A percentile compares a stretch with the other conserved stretches of the same genome.
phyloP scores from a whole-genome alignment of 768 basidiomycete species.

The Hirschioporus abietinus region DNA sequence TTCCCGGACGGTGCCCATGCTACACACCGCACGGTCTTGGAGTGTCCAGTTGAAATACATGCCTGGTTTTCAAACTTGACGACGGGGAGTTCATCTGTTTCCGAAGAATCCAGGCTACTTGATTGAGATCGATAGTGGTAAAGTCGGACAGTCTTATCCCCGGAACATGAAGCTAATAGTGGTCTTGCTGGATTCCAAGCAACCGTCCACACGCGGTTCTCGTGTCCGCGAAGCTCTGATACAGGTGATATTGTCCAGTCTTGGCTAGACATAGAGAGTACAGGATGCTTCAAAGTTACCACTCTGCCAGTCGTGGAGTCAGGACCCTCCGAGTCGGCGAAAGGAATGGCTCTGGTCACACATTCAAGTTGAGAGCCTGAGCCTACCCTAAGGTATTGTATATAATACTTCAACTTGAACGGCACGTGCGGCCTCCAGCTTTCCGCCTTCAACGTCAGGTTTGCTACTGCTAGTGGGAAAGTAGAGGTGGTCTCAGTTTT shows the following conservation, averaged over 20 bases:
- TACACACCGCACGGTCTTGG: slow-evolving; percentile 79
- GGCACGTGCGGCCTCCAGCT: too few species aligned
- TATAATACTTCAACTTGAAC: too few species aligned
- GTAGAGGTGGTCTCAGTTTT: too few species aligned
- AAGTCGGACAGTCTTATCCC: slow-evolving; percentile 87
- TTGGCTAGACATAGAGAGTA: background rate
- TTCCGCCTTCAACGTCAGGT: too few species aligned
- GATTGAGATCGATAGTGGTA: slow-evolving; percentile 53
- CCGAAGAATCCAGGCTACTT: slow-evolving; percentile 19
- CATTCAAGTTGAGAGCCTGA: too few species aligned
- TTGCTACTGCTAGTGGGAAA: too few species aligned
- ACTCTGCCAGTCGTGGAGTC: too few species aligned
- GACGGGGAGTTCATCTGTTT: slow-evolving; percentile 17
- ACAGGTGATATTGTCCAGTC: slow-evolving; percentile 1
- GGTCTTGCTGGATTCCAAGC: slow-evolving; percentile 85
- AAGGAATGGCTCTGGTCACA: too few species aligned
- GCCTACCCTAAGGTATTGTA: too few species aligned
- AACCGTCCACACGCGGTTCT: slow-evolving; percentile 81
- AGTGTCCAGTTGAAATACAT: slow-evolving; percentile 78
- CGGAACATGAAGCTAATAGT: slow-evolving; percentile 87
- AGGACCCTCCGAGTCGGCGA: too few species aligned
- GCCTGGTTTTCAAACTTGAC: slow-evolving; percentile 47
- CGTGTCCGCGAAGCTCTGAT: slow-evolving; percentile 48
- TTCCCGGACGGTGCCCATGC: slow-evolving; percentile 88
- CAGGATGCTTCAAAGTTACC: background rate